Base-by-base conservation (phyloP, 805 yeast species). In the Saccharomycopsis sp. region DNA sequence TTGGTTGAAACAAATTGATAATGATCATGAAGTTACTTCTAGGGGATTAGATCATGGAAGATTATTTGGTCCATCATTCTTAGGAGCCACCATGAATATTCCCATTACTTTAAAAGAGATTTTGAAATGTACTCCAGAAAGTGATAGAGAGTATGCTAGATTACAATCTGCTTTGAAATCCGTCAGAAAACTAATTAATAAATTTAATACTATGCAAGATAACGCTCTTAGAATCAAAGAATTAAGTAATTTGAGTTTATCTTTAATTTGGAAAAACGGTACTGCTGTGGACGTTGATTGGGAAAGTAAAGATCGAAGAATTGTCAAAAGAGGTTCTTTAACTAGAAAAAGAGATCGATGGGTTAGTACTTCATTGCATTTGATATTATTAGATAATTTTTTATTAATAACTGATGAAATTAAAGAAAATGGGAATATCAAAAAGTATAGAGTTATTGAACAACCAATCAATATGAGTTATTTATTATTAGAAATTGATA, bases 381-480 rank as follows among this genome's bases (percentile, higher is more conserved):
- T 81, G 19, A 72, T 83, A 15, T 58, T 85, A 21, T 58, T 85
- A 39, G 94, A 85, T 53, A 82, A 85, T 51, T 82, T 67, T 50
- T 58, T 85, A 33, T 52, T 85, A 25, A 68, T 85, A 1, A 77
- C 84, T 1, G 79, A 84, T 31, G 66, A 66, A 35, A 56, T 70
- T 2, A 62, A 63, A 6, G 70, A 67, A 34, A 69, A 62, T 6
- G 46, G 55, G 9, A 50, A 49, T 10, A 58, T 14, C 40, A 36
- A 51, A 28, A 51, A 49, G 14, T 66, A 54, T 34, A 66, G 66
- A 47, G 66, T 77, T 0, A 53, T 64, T 9, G 84, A 76, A 49
- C 64, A 64, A 33, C 84, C 85, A 1, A 71, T 77, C 8, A 79
- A 82, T 0, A 63, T 75, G 20, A 80, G 73, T 49, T 74, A 72